Percentiles rank a stretch among this genome's conserved stretches.
Conservation (phyloP, 371 early-diverging fungal species). For the Apophysomyces elegans region DNA sequence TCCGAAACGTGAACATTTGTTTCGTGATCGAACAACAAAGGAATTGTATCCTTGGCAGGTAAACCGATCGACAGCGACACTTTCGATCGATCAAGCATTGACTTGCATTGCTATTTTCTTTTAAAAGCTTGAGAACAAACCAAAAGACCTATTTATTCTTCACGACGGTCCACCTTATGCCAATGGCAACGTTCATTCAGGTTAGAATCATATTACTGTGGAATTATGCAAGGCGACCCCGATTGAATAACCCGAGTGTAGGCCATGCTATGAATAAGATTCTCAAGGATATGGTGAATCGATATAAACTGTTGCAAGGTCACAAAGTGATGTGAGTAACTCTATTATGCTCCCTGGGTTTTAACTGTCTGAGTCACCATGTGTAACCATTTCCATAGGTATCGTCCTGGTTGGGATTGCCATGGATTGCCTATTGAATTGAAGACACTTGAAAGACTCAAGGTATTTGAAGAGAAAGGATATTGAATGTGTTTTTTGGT, state of each 20-base stretch:
- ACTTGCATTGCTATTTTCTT: not conserved
- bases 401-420: conserved; percentile 97
- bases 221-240: not conserved
- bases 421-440: conserved; percentile 97
- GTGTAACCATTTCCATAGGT: conserved; percentile 38
- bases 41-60: conserved; percentile 83
- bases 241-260: conserved; percentile 9
- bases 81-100: too few relatives aligned
- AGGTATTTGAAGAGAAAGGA: conserved; percentile 30
- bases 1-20: conserved; percentile 61
- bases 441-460: conserved; percentile 79
- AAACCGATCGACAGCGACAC: not conserved
- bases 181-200: conserved; percentile 92
- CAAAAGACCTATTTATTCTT: conserved; percentile 74
- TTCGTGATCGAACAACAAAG: conserved; percentile 68
- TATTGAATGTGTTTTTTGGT: not conserved
- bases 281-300: conserved; percentile 91
- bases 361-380: not conserved
- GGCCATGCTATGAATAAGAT: conserved; percentile 96
- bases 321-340: conserved; percentile 73
- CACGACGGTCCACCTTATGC: conserved; percentile 99
- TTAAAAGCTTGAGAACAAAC: conserved; percentile 59
- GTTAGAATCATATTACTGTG: conserved; percentile 18
- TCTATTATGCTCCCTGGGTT: too few relatives aligned
- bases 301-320: conserved; percentile 87